Percentiles rank a stretch among this genome's conserved stretches.
These are phyloP conservation scores for Coriolopsis trogii DNA, from an alignment of 1,284 basidiomycete genomes.

Conservation along the genomic window DNA sequence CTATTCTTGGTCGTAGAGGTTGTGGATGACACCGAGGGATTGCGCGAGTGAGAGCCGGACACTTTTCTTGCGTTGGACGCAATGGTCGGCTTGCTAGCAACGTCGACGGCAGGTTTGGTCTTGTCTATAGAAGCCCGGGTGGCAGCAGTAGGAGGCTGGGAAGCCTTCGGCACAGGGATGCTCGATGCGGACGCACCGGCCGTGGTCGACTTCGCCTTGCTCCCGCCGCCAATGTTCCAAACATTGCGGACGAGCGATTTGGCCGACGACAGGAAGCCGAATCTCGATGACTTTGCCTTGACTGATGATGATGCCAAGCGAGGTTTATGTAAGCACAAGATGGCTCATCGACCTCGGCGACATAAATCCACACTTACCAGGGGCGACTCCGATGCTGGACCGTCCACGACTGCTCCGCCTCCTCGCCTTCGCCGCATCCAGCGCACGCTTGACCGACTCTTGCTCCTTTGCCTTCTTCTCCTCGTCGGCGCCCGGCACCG, in stretches of 20 bases:
- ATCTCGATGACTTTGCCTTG: conserved; percentile 37
- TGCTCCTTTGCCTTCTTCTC: conserved; percentile 49
- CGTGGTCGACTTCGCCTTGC: conserved; percentile 19
- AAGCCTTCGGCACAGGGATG: conserved; percentile 30
- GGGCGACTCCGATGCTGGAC: conserved; percentile 28
- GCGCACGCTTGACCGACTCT: conserved; percentile 60
- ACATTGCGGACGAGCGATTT: conserved; percentile 43
- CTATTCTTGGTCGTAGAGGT: conserved; percentile 17
- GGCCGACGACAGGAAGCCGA: conserved; percentile 42
- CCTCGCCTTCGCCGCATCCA: conserved; percentile 64
- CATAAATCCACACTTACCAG: conserved; percentile 32
- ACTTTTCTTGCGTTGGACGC: conserved; percentile 15
- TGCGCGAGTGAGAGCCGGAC: conserved; percentile 17
- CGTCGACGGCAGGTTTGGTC: too few species aligned
- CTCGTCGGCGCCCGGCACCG: conserved; percentile 35
- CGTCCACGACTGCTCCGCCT: conserved; percentile 64
- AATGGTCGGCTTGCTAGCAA: too few species aligned
- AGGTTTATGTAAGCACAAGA: too few species aligned
- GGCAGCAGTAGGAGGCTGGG: background rate
- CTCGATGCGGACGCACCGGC: conserved; percentile 17
- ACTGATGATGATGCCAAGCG: too few species aligned
- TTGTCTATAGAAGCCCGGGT: conserved; percentile 2
- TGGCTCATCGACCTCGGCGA: too few species aligned
- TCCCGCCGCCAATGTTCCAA: conserved; percentile 38
- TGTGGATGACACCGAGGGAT: conserved; percentile 16